phyloP scores from a whole-genome alignment of 345 rosid species.

The Populus nigra region DNA sequence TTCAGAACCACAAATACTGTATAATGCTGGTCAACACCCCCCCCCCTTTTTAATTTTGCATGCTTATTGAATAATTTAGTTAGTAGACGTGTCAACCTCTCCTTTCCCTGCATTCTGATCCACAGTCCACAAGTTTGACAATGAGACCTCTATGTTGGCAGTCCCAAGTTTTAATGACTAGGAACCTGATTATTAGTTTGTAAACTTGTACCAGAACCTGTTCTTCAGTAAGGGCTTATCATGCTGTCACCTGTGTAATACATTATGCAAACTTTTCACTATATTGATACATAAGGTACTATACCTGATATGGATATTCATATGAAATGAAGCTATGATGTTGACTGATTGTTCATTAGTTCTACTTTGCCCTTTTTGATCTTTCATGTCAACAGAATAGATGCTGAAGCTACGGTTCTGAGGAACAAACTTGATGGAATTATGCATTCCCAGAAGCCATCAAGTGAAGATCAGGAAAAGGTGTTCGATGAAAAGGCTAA shows the following conservation, averaged over 20 bases:
- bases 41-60: neutral
- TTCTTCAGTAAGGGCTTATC: neutral
- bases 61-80: neutral
- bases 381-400: slow-evolving; percentile 49
- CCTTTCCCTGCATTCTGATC: neutral
- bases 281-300: neutral
- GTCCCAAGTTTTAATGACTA: neutral
- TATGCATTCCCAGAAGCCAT: slow-evolving; percentile 32
- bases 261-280: neutral
- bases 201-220: neutral
- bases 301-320: neutral
- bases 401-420: slow-evolving; percentile 65
- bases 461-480: slow-evolving; percentile 45
- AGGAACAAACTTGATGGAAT: slow-evolving; percentile 62
- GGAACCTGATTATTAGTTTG: neutral
- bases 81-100: neutral
- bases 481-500: slow-evolving; percentile 42
- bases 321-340: neutral
- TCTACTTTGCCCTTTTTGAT: slow-evolving; percentile 14
- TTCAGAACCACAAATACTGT: neutral
- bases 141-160: neutral
- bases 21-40: neutral
- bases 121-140: neutral
- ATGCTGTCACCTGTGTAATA: neutral
- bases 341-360: slow-evolving; percentile 5